Evolutionary conservation across 2,329 filamentous ascomycete genomes (phyloP), one percentile per base, ranked within the genome.

Genomic region (Nemania sp.): DNA sequence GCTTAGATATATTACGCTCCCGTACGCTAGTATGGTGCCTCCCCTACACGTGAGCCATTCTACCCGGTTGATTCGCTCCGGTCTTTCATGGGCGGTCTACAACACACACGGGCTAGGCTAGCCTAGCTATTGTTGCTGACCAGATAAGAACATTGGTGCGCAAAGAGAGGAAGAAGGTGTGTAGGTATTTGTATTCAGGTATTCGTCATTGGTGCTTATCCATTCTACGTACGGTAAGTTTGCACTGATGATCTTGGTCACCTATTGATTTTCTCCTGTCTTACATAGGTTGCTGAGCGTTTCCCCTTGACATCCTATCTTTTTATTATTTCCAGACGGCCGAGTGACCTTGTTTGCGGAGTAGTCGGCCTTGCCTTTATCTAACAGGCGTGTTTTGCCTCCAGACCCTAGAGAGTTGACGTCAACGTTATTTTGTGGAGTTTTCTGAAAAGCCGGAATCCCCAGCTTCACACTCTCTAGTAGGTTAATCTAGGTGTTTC

Each of bases 51-150:
- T 60, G 20, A n/a, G 26, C 5, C 29, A 5, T 49, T 15, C 41
- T 32, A n/a, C 8, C 8, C 15, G 27, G 57, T 52, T 61, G 38
- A 51, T 66, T 58, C 51, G 43, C 43, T 35, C 7, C 43, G 20
- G 38, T 15, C 45, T 32, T n/a, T 32, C 8, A n/a, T 15, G 15
- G 38, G 35, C 22, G 7, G 15, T 6, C 47, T 38, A 54, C 41
- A 29, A 51, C 18, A 11, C 18, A 61, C 49, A 43, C 58, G 22
- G 49, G 45, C 57, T 60, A 51, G 49, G 45, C 57, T 60, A 51
- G 57, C 57, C 41, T 20, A 8, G 41, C n/a, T n/a, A 18, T 15
- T 45, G 62, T 38, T 18, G 47, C 29, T 29, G 41, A 38, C 26
- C 51, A 57, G 49, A 58, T 26, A 45, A 45, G 41, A 45, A 18